Conservation (phyloP, 2,329 filamentous ascomycete genomes). For the Apiospora hydei region DNA sequence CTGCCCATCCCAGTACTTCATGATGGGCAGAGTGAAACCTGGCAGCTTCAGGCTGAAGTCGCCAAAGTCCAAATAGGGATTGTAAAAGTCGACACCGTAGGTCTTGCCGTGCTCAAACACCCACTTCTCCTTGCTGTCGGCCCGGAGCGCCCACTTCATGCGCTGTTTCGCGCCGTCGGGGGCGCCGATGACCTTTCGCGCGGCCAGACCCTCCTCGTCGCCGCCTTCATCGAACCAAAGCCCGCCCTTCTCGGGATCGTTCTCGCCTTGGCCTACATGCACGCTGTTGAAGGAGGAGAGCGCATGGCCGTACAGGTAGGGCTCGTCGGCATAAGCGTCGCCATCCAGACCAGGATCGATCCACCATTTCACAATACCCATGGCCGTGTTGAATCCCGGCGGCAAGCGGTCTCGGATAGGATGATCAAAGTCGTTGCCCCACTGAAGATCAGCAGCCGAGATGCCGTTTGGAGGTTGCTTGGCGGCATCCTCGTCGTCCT, state of each 20-base stretch:
- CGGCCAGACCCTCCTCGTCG: slow-evolving; percentile 60
- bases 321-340: slow-evolving; percentile 85
- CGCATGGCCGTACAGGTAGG: slow-evolving; percentile 85
- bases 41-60: slow-evolving; percentile 76
- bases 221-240: slow-evolving; percentile 72
- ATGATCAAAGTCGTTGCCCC: slow-evolving; percentile 94
- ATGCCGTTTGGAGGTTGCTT: slow-evolving; percentile 55
- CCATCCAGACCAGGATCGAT: slow-evolving; percentile 92
- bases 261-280: slow-evolving; percentile 64
- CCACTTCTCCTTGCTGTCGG: slow-evolving; percentile 58
- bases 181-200: slow-evolving; percentile 55
- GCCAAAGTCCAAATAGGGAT: slow-evolving; percentile 87
- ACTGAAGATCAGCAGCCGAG: slow-evolving; percentile 77
- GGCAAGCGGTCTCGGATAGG: slow-evolving; percentile 88
- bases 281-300: slow-evolving; percentile 82
- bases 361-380: slow-evolving; percentile 87
- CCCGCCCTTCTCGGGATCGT: slow-evolving; percentile 56
- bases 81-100: slow-evolving; percentile 77
- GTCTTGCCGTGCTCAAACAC: slow-evolving; percentile 61
- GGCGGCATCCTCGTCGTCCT: slow-evolving; percentile 27
- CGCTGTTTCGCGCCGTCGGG: slow-evolving; percentile 60
- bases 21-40: slow-evolving; percentile 75
- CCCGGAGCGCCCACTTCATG: slow-evolving; percentile 65
- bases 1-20: slow-evolving; percentile 84
- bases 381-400: slow-evolving; percentile 83